Conservation (phyloP, 495 filamentous ascomycete species). For the Penicillium macrosclerotiorum region DNA sequence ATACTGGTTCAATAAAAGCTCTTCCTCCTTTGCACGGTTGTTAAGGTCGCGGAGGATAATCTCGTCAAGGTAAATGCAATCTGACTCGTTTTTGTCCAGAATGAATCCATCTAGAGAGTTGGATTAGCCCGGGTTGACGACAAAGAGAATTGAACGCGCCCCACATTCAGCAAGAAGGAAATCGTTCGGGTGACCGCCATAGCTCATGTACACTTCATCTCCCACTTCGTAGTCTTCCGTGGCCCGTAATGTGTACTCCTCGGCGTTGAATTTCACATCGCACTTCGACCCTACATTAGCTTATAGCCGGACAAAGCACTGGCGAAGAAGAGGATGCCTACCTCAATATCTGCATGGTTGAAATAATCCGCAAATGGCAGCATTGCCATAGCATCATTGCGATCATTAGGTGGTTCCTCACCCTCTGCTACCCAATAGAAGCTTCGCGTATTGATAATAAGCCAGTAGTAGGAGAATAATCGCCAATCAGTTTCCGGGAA, state of each 20-base stretch:
- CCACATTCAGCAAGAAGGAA: conserved; percentile 75
- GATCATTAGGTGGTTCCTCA: conserved; percentile 47
- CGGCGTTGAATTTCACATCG: conserved; percentile 55
- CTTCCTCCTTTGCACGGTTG: conserved; percentile 39
- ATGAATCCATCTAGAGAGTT: conserved; percentile 66
- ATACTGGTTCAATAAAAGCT: conserved; percentile 58
- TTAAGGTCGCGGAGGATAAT: conserved; percentile 56
- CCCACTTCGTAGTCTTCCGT: conserved; percentile 55
- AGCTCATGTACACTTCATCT: conserved; percentile 77
- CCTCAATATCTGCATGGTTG: conserved; percentile 65
- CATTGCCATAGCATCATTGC: conserved; percentile 74
- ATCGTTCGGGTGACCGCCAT: conserved; percentile 78
- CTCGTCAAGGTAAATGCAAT: conserved; percentile 67
- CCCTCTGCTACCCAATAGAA: conserved; percentile 67
- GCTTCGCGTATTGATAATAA: conserved; percentile 77
- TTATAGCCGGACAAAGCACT: neutral
- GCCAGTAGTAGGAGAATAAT: conserved; percentile 69
- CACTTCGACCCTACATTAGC: too few species aligned
- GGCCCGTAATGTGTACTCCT: conserved; percentile 60
- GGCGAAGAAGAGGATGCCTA: conserved; percentile 16
- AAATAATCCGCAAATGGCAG: conserved; percentile 87
- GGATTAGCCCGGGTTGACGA: neutral
- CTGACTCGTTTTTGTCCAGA: conserved; percentile 63
- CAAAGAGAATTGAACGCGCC: conserved; percentile 1
- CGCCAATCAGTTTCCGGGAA: conserved; percentile 53